A percentile compares a stretch with the other conserved stretches of the same genome.
Conservation (phyloP, 2,329 filamentous ascomycete genomes). For the Sclerotinia subarctica region DNA sequence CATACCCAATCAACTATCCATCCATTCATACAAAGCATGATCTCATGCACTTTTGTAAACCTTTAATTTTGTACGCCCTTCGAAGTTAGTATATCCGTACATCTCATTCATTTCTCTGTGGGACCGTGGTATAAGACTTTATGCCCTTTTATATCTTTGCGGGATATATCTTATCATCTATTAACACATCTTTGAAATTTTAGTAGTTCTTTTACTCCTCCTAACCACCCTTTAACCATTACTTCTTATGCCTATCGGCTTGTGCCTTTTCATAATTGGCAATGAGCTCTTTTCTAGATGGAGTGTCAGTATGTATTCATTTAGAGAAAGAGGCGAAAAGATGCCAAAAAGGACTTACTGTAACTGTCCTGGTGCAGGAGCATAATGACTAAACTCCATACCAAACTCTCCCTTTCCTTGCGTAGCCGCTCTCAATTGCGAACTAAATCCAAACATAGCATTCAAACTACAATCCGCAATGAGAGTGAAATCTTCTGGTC, state of each 20-base stretch:
- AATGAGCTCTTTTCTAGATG: conserved; percentile 57
- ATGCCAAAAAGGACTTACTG: conserved; percentile 60
- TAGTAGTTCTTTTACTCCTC: neutral
- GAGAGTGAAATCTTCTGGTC: conserved; percentile 88
- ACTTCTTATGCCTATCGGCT: conserved; percentile 48
- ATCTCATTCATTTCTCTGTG: neutral
- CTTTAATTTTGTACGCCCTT: conserved; percentile 13
- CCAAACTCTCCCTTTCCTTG: conserved; percentile 98
- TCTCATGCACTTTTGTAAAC: conserved; percentile 8
- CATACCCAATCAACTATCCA: neutral
- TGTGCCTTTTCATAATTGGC: conserved; percentile 65
- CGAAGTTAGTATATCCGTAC: conserved; percentile 3
- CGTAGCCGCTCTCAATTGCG: conserved; percentile 84
- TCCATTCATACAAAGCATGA: neutral
- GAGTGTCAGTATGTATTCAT: neutral
- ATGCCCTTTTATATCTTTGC: neutral
- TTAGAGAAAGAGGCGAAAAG: neutral
- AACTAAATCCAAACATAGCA: conserved; percentile 96
- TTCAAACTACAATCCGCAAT: conserved; percentile 91
- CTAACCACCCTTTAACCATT: conserved; percentile 6
- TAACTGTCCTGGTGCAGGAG: conserved; percentile 78
- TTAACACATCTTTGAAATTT: neutral
- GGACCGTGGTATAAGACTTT: neutral
- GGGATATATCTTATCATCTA: neutral
- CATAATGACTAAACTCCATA: conserved; percentile 99